These are phyloP conservation scores for Dipodascopsis uninucleata DNA, from an alignment of 805 yeast genomes.

Conservation along the genomic window DNA sequence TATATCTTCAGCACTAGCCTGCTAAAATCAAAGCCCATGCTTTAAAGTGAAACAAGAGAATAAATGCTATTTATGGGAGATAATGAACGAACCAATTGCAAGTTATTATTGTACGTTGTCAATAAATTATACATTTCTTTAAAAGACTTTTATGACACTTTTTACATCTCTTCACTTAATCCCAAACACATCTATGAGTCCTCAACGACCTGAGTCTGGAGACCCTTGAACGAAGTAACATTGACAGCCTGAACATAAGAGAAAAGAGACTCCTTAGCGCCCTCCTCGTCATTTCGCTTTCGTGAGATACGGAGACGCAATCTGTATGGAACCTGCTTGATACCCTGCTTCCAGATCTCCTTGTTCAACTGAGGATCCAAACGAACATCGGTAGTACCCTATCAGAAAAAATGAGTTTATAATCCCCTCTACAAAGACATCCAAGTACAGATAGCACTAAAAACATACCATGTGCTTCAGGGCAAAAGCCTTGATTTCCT, in stretches of 20 bases:
- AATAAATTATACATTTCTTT: no score
- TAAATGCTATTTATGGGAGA: no score
- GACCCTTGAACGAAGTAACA: conserved; percentile 94
- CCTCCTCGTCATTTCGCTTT: conserved; percentile 99
- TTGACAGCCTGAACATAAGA: conserved; percentile 96
- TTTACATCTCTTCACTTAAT: no score
- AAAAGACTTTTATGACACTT: no score
- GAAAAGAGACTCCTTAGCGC: conserved; percentile 95
- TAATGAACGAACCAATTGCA: no score
- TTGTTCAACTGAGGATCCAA: conserved; percentile 98
- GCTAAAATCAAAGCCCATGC: no score
- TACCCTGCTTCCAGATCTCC: conserved; percentile 99
- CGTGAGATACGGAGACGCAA: conserved; percentile 97
- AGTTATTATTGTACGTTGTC: no score
- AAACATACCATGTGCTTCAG: conserved; percentile 77
- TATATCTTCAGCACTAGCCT: no score
- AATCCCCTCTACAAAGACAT: background rate
- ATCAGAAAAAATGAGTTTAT: background rate
- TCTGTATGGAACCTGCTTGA: conserved; percentile 98
- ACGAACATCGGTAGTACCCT: conserved; percentile 97
- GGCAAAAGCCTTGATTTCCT: conserved; percentile 98
- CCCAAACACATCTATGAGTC: conserved; percentile 39
- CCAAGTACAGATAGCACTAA: conserved; percentile 1
- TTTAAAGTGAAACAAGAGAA: no score
- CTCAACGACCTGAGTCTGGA: conserved; percentile 95